Base-by-base conservation (phyloP, 208 protist genomes). In the Crithidia brevicula region DNA sequence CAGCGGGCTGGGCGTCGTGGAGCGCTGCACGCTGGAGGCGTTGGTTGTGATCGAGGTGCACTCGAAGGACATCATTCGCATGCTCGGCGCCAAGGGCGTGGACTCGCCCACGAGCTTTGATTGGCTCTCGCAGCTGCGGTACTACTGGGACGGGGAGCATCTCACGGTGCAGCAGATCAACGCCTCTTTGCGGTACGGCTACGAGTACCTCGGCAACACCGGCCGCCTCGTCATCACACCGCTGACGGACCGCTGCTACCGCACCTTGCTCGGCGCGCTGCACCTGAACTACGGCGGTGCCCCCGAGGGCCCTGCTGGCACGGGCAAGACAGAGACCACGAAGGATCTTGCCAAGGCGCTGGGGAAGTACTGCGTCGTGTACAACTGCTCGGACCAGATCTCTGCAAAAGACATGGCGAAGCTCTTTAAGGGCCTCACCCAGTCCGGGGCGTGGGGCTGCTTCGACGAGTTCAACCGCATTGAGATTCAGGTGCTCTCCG, bases 401-500 rank as follows among this genome's bases (percentile, higher is more conserved):
- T 95, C 98, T 16, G 93, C 94, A 40, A 95, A 97, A 74, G 94
- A 98, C 56, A 98, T 99, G 97, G 95, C 85, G 54, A 98, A 98
- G 80, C 93, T 98, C 36, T 98, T 98, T 77, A 98, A 98, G 64
- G 97, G 97, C 3, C 85, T 98, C 20, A 90, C 95, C 1, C 89
- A 94, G 66, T 78, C 93, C 42, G 98, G 98, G 54, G 92, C 95
- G 20, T 99, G 97, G 97, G 96, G 95, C 23, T 99, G 98, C 81
- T 98, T 99, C 76, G 98, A 99, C 81, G 98, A 99, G 86, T 99
- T 99, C 75, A 99, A 99, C 74, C 94, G 98, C 68, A 98, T 99
- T 73, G 95, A 99, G 57, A 89, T 98, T 30, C 95, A 98, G 74
- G 97, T 99, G 75, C 86, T 99, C 13, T 99, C 97, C 67, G 97